These are phyloP conservation scores for Coniferiporia weirii DNA, from an alignment of 1,284 basidiomycete species.

Conservation along the genomic window DNA sequence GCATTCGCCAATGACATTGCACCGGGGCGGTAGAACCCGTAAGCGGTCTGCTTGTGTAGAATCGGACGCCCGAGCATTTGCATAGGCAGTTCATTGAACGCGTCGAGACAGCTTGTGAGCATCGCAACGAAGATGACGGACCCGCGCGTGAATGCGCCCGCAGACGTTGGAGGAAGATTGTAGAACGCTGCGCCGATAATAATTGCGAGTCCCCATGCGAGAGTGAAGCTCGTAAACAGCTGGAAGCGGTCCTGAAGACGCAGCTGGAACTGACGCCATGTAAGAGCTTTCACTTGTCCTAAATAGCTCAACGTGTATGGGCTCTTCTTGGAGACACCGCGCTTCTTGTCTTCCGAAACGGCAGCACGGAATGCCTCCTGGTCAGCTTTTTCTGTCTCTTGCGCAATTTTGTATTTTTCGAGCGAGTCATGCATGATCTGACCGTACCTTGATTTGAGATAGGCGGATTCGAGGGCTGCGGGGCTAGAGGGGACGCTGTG, in stretches of 20 bases:
- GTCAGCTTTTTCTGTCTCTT: slow-evolving; percentile 59
- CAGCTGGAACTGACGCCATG: slow-evolving; percentile 72
- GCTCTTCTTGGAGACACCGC: slow-evolving; percentile 77
- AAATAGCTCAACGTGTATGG: slow-evolving; percentile 82
- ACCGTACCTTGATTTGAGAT: slow-evolving; percentile 49
- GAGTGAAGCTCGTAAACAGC: slow-evolving; percentile 63
- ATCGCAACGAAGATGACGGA: slow-evolving; percentile 75
- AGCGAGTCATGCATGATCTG: slow-evolving; percentile 46
- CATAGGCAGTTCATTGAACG: slow-evolving; percentile 71
- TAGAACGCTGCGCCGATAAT: slow-evolving; percentile 78
- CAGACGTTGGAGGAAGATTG: slow-evolving; percentile 65
- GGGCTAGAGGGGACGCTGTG: slow-evolving; percentile 69
- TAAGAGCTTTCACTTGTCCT: slow-evolving; percentile 70
- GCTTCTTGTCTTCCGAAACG: slow-evolving; percentile 76
- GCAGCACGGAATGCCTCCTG: slow-evolving; percentile 75
- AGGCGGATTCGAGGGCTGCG: slow-evolving; percentile 67
- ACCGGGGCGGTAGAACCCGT: slow-evolving; percentile 77
- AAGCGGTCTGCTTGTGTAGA: slow-evolving; percentile 61
- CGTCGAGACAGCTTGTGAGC: slow-evolving; percentile 70
- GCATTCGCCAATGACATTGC: slow-evolving; percentile 72
- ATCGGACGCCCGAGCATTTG: slow-evolving; percentile 78
- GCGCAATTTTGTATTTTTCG: slow-evolving; percentile 58
- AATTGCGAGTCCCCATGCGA: slow-evolving; percentile 58
- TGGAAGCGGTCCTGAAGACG: slow-evolving; percentile 81
- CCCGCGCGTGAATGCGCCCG: slow-evolving; percentile 84